Evolutionary conservation across 2,329 filamentous ascomycete genomes (phyloP), one percentile per base, ranked within the genome.

Genomic region (Mycosphaerella sp.): DNA sequence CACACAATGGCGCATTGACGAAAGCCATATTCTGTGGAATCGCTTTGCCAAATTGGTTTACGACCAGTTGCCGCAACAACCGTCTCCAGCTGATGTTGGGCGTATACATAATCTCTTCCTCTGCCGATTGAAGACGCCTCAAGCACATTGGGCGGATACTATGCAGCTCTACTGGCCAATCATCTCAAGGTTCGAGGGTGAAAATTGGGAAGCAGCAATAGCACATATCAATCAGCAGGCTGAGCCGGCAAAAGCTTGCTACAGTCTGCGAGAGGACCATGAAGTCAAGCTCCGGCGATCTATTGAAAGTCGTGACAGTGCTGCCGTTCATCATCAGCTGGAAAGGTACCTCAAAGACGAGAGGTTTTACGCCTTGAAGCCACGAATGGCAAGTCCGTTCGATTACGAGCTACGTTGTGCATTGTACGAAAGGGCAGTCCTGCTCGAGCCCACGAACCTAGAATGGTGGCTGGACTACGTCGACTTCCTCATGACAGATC

Each of bases 331-430:
- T 67, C 67, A 69, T 16, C 69, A 74, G 3, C 78, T 78, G 56
- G 70, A 68, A 4, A 80, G 86, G 49, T 98, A 98, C 62, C 74
- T 97, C 14, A 83, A 87, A 48, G 96, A 88, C 86, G 93, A 98
- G 73, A 64, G 55, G 41, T 78, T 82, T 57, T 78, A 78, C 59
- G 79, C 79, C 55, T 82, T 77, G 61, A 69, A 73, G 10, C 43
- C 36, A 27, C 48, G 48, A 21, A 48, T 36, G 27, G 36, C 36
- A 32, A 61, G 60, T 1, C 66, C 74, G 14, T 77, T 75, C 62
- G 76, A 75, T 58, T 73, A 78, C 60, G 67, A 76, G 18, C 67
- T 83, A 12, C 73, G 78, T 57, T 78, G 77, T 59, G 76, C 78
- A 13, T 75, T 96, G 1, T 95, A 87, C 65, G 83, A 89, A 61